Evolutionary conservation across 2,329 filamentous ascomycete genomes (phyloP).

Genomic region (Metarhizium guizhouense): DNA sequence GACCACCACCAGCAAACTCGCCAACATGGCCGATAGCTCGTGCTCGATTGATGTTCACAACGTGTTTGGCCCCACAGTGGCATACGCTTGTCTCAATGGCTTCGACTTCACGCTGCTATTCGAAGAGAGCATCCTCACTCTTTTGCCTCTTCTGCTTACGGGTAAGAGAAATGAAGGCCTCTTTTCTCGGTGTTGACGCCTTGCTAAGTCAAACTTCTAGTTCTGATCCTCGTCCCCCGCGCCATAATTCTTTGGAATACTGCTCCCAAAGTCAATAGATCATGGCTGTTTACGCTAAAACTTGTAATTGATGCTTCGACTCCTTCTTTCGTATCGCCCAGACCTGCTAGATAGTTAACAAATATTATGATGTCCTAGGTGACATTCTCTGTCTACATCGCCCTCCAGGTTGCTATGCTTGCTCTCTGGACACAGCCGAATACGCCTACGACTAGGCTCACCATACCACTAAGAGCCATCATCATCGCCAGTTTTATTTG

Average conservation of each 20-base stretch:
- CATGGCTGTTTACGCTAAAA: constrained; percentile 9
- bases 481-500: constrained; percentile 10
- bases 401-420: constrained; percentile 10
- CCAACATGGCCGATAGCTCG: neutral
- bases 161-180: constrained; percentile 3
- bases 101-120: constrained; percentile 21
- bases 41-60: constrained; percentile 9
- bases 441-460: constrained; percentile 10
- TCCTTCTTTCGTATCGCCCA: neutral
- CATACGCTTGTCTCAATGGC: constrained; percentile 13
- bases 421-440: constrained; percentile 10
- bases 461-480: constrained; percentile 9
- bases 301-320: constrained; percentile 4
- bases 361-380: neutral
- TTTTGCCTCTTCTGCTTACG: constrained; percentile 12
- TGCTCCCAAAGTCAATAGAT: constrained; percentile 5
- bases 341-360: neutral
- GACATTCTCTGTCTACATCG: constrained; percentile 5
- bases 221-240: constrained; percentile 5
- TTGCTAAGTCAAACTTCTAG: constrained; percentile 3
- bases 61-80: constrained; percentile 12
- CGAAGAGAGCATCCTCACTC: constrained; percentile 16
- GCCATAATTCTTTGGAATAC: constrained; percentile 3
- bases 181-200: neutral
- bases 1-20: no score